Percentiles rank a stretch among this genome's conserved stretches.
These are phyloP conservation scores for Coemansia sp. DNA, from an alignment of 192 early-diverging fungal species.

Conservation along the genomic window DNA sequence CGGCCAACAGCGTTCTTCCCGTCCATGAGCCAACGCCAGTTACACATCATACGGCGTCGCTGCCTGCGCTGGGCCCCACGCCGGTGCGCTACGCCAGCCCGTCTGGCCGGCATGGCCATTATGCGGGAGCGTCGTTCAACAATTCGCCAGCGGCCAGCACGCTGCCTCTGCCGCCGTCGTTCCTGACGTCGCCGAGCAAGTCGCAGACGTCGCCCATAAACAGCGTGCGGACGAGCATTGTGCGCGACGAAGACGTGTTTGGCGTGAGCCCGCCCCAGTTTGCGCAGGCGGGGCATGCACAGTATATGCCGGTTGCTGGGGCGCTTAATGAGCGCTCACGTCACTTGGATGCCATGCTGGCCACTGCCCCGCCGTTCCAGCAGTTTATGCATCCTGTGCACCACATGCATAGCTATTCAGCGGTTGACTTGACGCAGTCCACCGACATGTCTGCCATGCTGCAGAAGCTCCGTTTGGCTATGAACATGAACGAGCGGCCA, in stretches of 20 bases:
- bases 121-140: constrained; percentile 52
- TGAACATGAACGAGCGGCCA: constrained; percentile 18
- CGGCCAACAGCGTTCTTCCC: neutral
- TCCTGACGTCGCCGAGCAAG: constrained; percentile 28
- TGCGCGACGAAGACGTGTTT: constrained; percentile 47
- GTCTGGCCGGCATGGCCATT: constrained; percentile 18
- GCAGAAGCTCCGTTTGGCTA: constrained; percentile 48
- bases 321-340: constrained; percentile 40
- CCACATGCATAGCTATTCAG: constrained; percentile 18
- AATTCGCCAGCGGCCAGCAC: constrained; percentile 48
- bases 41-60: constrained; percentile 4
- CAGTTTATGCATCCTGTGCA: neutral
- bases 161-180: constrained; percentile 45
- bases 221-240: neutral
- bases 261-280: neutral
- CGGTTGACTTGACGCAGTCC: constrained; percentile 24
- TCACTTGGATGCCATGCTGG: constrained; percentile 40
- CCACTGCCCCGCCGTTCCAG: neutral
- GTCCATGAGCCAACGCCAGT: neutral
- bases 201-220: neutral
- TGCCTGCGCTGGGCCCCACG: neutral
- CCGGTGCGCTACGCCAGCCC: constrained; percentile 3
- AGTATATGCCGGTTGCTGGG: constrained; percentile 8
- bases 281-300: neutral
- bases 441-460: constrained; percentile 34